Percentiles rank a stretch among this genome's conserved stretches.
Evolutionary conservation across 352 stramenopile genomes (phyloP).

Genomic region (Globisporangium paddicum): DNA sequence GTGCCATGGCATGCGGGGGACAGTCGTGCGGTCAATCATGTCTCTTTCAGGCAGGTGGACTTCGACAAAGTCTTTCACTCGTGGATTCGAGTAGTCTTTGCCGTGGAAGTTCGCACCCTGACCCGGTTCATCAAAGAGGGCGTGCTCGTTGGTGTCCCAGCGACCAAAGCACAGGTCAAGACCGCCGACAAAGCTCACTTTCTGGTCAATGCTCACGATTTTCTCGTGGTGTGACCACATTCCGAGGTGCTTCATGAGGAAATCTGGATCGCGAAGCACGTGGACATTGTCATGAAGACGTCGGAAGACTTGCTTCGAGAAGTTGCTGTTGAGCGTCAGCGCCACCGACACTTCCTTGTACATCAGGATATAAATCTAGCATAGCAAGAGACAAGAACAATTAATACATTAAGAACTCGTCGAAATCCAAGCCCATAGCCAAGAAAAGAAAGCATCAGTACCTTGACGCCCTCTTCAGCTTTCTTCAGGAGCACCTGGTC

Average conservation of each 20-base stretch:
- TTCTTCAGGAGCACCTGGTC: conserved; percentile 67
- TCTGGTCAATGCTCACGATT: conserved; percentile 88
- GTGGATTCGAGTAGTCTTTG: conserved; percentile 85
- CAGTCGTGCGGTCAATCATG: conserved; percentile 61
- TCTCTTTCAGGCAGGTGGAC: conserved; percentile 70
- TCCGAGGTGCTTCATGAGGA: conserved; percentile 83
- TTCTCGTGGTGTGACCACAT: conserved; percentile 93
- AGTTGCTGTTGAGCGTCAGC: conserved; percentile 82
- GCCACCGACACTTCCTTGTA: conserved; percentile 88
- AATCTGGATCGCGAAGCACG: conserved; percentile 87
- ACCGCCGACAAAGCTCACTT: conserved; percentile 85
- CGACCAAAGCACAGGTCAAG: conserved; percentile 89
- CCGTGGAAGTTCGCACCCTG: conserved; percentile 58
- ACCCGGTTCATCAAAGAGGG: conserved; percentile 58
- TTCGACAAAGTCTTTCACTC: conserved; percentile 82
- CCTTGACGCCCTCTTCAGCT: conserved; percentile 71
- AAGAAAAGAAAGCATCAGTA: neutral
- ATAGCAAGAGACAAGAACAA: neutral
- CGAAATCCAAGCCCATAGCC: neutral
- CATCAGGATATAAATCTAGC: conserved; percentile 86
- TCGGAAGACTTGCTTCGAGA: conserved; percentile 65
- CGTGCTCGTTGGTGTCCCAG: conserved; percentile 71
- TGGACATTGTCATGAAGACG: conserved; percentile 77
- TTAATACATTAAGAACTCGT: neutral
- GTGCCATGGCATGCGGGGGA: conserved; percentile 85